Percentiles rank a stretch among this genome's conserved stretches.
phyloP scores from a whole-genome alignment of 768 basidiomycete genomes.

The Gelatoporia subvermispora region DNA sequence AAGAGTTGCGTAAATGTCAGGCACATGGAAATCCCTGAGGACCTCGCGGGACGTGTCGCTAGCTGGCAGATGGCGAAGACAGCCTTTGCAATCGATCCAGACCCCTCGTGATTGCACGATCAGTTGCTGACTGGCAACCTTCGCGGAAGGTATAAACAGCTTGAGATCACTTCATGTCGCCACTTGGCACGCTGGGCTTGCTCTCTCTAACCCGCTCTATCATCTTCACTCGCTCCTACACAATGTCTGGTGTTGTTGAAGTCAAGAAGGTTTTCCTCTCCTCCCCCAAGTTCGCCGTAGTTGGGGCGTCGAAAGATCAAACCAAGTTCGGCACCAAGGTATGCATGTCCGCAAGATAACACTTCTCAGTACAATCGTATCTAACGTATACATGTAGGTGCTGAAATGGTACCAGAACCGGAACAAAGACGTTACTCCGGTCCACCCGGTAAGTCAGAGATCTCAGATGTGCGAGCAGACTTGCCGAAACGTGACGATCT shows the following conservation, averaged over 20 bases:
- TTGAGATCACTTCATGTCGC: no score
- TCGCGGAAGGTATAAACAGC: no score
- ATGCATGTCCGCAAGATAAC: neutral
- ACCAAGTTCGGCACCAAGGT: slow-evolving; percentile 78
- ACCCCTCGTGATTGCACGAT: no score
- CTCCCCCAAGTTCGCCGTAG: slow-evolving; percentile 65
- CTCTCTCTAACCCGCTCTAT: no score
- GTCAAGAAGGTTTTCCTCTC: slow-evolving; percentile 53
- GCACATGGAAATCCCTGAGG: no score
- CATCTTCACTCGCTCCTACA: no score
- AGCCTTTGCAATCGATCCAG: no score
- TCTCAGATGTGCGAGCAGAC: neutral
- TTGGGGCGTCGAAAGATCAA: slow-evolving; percentile 78
- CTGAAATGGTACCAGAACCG: slow-evolving; percentile 72
- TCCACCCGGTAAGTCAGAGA: slow-evolving; percentile 57
- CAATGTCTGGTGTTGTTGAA: slow-evolving; percentile 30
- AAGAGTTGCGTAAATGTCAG: no score
- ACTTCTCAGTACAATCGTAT: neutral
- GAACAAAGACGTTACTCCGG: slow-evolving; percentile 56
- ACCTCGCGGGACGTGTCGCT: no score
- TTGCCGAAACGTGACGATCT: neutral
- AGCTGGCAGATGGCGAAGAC: no score
- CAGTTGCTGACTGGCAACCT: no score
- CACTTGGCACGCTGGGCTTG: no score
- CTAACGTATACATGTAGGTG: slow-evolving; percentile 42